Base-by-base conservation (phyloP, 176 grass and related monocot genomes). In the Musa troglodytarum region DNA sequence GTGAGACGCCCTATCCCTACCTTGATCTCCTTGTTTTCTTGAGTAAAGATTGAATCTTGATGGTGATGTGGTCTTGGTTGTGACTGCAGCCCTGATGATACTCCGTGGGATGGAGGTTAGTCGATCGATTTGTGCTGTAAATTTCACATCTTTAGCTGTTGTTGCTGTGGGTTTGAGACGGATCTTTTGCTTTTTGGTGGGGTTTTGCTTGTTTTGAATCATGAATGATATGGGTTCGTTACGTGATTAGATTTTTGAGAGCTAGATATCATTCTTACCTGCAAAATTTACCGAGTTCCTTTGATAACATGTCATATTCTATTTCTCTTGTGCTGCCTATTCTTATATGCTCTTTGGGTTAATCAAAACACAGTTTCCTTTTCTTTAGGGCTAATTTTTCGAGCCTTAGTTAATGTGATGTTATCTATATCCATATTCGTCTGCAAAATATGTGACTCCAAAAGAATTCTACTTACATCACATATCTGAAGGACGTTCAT, bases 71-170 rank as follows among this genome's bases (percentile, higher is more conserved):
- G 34, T 74, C 72, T 43, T 17, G 53, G 21, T 63, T 87, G 19
- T 53, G 64, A 65, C 79, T 87, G 73, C 85, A 87, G 85, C 6
- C 85, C 85, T 56, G 85, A 87, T 84, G 85, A 87, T 72, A 87
- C 81, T 59, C 77, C 85, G 28, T 87, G 85, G 85, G 85, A 87
- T 87, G 85, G 85, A 76, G 85, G 84, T 86, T 63, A 61, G 78
- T 59, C 54, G 29, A 34, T 85, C 55, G 49, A 65, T 23, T 52
- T 53, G 49, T 49, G 57, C 28, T 63, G n/a, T 43, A 55, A 8
- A 21, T 74, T 23, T 52, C 23, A 1, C 2, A 53, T 54, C 9
- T 15, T 54, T 55, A 24, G 11, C 5, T 73, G n/a, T 53, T 12
- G 54, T 53, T 49, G 19, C 25, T 76, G 16, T 49, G 15, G 54